Base-by-base conservation (phyloP, 192 early-diverging fungal genomes). In the Entophlyctis helioformis region DNA sequence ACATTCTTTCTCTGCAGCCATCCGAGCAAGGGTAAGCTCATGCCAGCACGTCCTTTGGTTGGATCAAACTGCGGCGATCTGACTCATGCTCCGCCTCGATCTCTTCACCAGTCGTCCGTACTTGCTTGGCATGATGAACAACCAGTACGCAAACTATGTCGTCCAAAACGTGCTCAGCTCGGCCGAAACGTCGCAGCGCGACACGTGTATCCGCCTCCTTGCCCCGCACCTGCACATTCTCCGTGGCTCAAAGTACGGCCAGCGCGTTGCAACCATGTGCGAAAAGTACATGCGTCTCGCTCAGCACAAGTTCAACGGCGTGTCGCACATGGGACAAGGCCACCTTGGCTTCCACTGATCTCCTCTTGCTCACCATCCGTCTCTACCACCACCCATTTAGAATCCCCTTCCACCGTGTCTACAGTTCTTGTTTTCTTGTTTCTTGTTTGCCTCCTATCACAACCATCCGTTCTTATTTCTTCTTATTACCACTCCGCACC, bases 91-190 rank as follows among this genome's bases (percentile, higher is more conserved):
- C 11, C 29, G 6, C 29, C 4, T 31, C 37, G 37, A 3, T 37
- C 27, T 25, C 3, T 27, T 22, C 38, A n/a, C 5, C 29, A 63
- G 66, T 13, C 55, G 63, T 28, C 70, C 70, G 18, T 31, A 54
- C 20, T 66, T 85, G 40, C 69, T 85, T 16, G 76, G 80, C 20
- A 82, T 85, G 64, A 82, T 82, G 42, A 78, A 81, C 37, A 78
- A 85, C 44, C 83, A 85, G 56, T 85, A 76, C 50, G 83, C 75
- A 29, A 85, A 85, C 53, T 85, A 85, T 48, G 80, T 85, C 44
- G 76, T 85, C 36, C 83, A 85, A 52, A 74, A 80, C 57, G 73
- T 85, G 10, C 49, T 83, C 8, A 79, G 60, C 20, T 59, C 75
- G 28, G 72, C 76, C 3, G 69, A 67, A 20, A 64, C 66, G 2